phyloP scores from a whole-genome alignment of 108 stramenopile genomes.

The Phaeodactylum tricornutum region DNA sequence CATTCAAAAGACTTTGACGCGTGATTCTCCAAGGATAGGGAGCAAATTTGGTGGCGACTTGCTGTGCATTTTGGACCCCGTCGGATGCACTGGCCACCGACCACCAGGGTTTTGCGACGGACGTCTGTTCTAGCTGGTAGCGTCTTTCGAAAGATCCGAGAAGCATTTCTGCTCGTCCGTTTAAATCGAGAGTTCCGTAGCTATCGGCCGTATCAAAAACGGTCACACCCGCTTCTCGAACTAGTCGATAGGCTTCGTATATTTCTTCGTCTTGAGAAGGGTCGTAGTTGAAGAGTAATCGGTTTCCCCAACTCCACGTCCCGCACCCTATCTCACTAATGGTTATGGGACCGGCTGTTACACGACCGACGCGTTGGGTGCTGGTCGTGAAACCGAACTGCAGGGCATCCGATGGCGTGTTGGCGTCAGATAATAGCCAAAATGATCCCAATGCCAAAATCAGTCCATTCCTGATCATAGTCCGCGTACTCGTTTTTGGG shows the following conservation, averaged over 20 bases:
- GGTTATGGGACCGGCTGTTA: conserved; percentile 58
- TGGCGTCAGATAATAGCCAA: too few relatives aligned
- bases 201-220: conserved; percentile 82
- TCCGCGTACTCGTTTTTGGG: too few relatives aligned
- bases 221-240: conserved; percentile 65
- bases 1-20: conserved; percentile 42
- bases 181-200: conserved; percentile 77
- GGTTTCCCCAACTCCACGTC: conserved; percentile 83
- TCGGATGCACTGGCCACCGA: not conserved
- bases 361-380: conserved; percentile 41
- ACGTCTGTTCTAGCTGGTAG: conserved; percentile 32
- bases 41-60: conserved; percentile 81
- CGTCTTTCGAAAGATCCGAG: conserved; percentile 69
- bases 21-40: conserved; percentile 82
- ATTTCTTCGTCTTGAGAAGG: conserved; percentile 75
- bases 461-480: too few relatives aligned
- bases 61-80: conserved; percentile 30
- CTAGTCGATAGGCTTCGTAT: conserved; percentile 49
- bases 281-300: conserved; percentile 69
- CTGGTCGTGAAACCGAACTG: too few relatives aligned
- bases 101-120: conserved; percentile 7
- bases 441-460: too few relatives aligned
- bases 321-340: conserved; percentile 65
- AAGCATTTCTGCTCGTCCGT: conserved; percentile 72
- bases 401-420: too few relatives aligned